Evolutionary conservation across 768 basidiomycete genomes (phyloP).

Genomic region (Filobasidium floriforme): DNA sequence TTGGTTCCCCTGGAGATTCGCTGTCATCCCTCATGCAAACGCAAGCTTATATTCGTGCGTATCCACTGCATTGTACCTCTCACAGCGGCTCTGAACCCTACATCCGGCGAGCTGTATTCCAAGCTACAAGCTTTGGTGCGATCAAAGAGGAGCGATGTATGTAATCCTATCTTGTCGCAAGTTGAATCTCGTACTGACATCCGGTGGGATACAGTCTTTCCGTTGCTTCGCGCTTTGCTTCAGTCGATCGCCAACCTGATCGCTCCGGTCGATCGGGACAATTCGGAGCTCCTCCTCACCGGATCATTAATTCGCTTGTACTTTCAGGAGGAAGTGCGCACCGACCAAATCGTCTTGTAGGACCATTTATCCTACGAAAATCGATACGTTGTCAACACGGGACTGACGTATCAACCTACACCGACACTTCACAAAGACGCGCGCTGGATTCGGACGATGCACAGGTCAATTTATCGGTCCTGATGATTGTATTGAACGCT

Average conservation of each 20-base stretch:
- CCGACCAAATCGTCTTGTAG: slow-evolving; percentile 60
- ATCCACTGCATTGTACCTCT: slow-evolving; percentile 40
- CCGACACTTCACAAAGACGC: slow-evolving; percentile 42
- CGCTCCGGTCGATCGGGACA: slow-evolving; percentile 59
- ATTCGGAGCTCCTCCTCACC: slow-evolving; percentile 56
- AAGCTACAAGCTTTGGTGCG: slow-evolving; percentile 68
- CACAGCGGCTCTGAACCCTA: slow-evolving; percentile 55
- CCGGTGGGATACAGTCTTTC: slow-evolving; percentile 51
- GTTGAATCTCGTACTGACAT: slow-evolving; percentile 1
- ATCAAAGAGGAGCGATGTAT: slow-evolving; percentile 59
- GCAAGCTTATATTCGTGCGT: neutral
- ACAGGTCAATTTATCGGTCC: slow-evolving; percentile 55
- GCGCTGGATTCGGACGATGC: slow-evolving; percentile 59
- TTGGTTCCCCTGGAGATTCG: neutral
- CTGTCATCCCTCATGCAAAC: no score
- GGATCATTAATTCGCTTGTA: slow-evolving; percentile 51
- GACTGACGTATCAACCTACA: no score
- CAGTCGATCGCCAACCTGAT: slow-evolving; percentile 79
- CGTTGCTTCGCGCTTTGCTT: slow-evolving; percentile 59
- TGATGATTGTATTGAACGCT: slow-evolving; percentile 68
- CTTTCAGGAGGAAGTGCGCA: slow-evolving; percentile 60
- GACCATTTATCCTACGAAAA: slow-evolving; percentile 21
- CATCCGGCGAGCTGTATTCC: slow-evolving; percentile 61
- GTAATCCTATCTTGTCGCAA: slow-evolving; percentile 18
- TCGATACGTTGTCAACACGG: no score